Conservation (phyloP, 805 yeast genomes). For the Yamadazyma takamatsuzukensis region DNA sequence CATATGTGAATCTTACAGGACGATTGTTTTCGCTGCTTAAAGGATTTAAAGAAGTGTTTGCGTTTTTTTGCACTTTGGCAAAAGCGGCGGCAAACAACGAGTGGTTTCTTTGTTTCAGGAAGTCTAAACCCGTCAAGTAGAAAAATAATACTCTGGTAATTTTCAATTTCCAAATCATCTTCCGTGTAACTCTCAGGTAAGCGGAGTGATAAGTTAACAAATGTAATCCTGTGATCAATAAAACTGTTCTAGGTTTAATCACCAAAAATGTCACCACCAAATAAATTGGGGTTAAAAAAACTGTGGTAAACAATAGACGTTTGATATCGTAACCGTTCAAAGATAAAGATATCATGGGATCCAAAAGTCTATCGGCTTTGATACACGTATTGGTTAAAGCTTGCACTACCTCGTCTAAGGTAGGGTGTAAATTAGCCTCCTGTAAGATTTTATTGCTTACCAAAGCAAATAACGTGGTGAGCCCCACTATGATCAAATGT, state of each 20-base stretch:
- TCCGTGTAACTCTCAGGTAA: constrained; percentile 79
- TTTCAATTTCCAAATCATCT: constrained; percentile 79
- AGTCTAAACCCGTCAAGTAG: constrained; percentile 84
- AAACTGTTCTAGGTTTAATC: constrained; percentile 64
- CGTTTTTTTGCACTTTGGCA: constrained; percentile 45
- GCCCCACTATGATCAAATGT: constrained; percentile 64
- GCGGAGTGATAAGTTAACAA: constrained; percentile 82
- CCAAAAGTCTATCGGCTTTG: constrained; percentile 70
- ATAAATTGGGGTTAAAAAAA: constrained; percentile 83
- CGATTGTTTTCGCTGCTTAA: constrained; percentile 20
- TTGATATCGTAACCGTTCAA: constrained; percentile 75
- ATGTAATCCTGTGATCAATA: constrained; percentile 56
- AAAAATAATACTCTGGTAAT: constrained; percentile 67
- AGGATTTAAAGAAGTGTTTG: constrained; percentile 21
- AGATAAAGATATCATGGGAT: constrained; percentile 75
- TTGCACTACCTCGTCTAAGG: constrained; percentile 81
- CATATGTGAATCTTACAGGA: constrained; percentile 83
- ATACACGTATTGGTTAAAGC: constrained; percentile 70
- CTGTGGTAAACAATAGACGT: constrained; percentile 76
- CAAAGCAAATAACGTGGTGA: constrained; percentile 57
- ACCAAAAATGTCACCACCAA: constrained; percentile 64
- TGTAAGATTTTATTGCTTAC: constrained; percentile 54
- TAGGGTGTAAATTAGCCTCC: constrained; percentile 65
- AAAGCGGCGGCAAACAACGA: constrained; percentile 53
- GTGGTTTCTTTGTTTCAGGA: constrained; percentile 43